Evolutionary conservation across 768 basidiomycete species (phyloP).

Genomic region (Termitomyces sp.): DNA sequence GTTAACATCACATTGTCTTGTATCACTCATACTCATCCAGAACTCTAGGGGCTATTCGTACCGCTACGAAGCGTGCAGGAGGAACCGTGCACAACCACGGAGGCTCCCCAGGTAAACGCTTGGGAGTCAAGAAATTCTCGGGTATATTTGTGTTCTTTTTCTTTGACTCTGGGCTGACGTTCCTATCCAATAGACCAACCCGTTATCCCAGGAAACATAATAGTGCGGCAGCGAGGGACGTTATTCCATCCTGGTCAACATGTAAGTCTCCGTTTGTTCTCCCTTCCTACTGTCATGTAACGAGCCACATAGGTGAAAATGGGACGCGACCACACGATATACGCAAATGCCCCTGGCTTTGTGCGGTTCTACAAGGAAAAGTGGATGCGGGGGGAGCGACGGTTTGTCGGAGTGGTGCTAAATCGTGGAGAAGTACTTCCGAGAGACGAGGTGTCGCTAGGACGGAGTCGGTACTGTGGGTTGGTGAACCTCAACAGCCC

Average conservation of each 20-base stretch:
- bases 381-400: slow-evolving; percentile 67
- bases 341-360: slow-evolving; percentile 83
- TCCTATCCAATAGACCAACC: slow-evolving; percentile 66
- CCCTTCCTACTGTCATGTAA: neutral
- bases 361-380: slow-evolving; percentile 92
- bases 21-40: neutral
- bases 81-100: slow-evolving; percentile 92
- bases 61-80: slow-evolving; percentile 94
- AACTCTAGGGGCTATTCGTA: slow-evolving; percentile 68
- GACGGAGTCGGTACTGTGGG: slow-evolving; percentile 84
- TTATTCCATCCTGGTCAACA: slow-evolving; percentile 93
- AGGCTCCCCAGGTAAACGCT: slow-evolving; percentile 86
- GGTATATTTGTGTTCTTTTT: slow-evolving; percentile 41
- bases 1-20: neutral
- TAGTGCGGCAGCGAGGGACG: slow-evolving; percentile 91
- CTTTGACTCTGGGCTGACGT: neutral
- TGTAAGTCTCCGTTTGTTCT: slow-evolving; percentile 39
- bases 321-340: slow-evolving; percentile 94
- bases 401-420: slow-evolving; percentile 81
- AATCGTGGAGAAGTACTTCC: slow-evolving; percentile 83
- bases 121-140: slow-evolving; percentile 96
- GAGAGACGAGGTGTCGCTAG: slow-evolving; percentile 63
- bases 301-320: slow-evolving; percentile 65
- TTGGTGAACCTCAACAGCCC: slow-evolving; percentile 57
- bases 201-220: slow-evolving; percentile 93